phyloP scores from a whole-genome alignment of 169 alveolate genomes.

The Eimeria sp. region DNA sequence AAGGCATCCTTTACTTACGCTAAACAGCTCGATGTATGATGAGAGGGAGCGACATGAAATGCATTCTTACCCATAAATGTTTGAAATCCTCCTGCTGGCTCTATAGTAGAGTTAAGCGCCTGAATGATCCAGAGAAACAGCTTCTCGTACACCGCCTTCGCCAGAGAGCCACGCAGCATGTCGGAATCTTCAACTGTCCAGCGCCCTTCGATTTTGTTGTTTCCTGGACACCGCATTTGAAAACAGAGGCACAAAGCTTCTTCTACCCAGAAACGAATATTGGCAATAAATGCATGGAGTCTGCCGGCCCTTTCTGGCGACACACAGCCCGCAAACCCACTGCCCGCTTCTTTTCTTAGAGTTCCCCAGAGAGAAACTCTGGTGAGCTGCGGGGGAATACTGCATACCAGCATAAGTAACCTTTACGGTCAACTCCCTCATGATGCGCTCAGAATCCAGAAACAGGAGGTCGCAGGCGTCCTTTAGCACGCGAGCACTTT shows the following conservation, averaged over 20 bases:
- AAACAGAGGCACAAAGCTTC: not conserved
- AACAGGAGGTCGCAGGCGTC: slow-evolving; percentile 92
- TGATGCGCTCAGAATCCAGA: slow-evolving; percentile 88
- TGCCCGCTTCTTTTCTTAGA: not conserved
- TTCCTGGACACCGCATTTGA: slow-evolving; percentile 85
- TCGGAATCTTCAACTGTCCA: slow-evolving; percentile 93
- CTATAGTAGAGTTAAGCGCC: slow-evolving; percentile 96
- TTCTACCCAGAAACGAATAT: not conserved
- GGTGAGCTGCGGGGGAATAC: not conserved
- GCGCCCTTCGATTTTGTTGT: slow-evolving; percentile 92
- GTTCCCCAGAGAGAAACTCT: not conserved
- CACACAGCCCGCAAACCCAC: not conserved
- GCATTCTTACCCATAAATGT: slow-evolving; percentile 93
- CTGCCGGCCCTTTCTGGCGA: not conserved
- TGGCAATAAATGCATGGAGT: not conserved
- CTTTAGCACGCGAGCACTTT: slow-evolving; percentile 84
- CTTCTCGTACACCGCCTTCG: slow-evolving; percentile 97
- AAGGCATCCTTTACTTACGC: not conserved
- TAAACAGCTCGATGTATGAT: not conserved
- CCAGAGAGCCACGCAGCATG: slow-evolving; percentile 94
- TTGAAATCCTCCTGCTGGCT: slow-evolving; percentile 92
- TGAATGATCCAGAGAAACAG: slow-evolving; percentile 97
- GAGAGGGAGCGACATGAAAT: not conserved
- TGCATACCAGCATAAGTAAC: slow-evolving; percentile 89
- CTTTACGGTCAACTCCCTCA: slow-evolving; percentile 90